phyloP scores from a whole-genome alignment of 208 protist species.

The Lotmaria passim region DNA sequence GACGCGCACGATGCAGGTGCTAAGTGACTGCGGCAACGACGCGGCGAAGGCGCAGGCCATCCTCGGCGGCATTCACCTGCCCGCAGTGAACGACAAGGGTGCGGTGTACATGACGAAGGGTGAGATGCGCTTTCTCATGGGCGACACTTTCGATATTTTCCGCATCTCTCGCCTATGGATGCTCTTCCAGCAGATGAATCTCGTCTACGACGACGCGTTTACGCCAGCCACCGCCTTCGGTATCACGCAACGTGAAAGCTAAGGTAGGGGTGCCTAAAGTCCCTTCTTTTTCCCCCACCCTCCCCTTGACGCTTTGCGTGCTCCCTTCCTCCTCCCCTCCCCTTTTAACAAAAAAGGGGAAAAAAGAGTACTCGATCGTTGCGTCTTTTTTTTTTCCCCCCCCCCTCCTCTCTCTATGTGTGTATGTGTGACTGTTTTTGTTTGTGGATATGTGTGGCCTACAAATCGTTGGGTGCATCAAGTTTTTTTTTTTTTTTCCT shows the following conservation, averaged over 20 bases:
- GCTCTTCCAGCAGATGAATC: slow-evolving; percentile 87
- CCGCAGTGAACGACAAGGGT: slow-evolving; percentile 77
- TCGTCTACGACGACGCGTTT: slow-evolving; percentile 88
- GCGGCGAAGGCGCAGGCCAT: slow-evolving; percentile 59
- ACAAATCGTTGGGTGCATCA: no score
- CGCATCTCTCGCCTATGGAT: slow-evolving; percentile 88
- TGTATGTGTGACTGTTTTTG: no score
- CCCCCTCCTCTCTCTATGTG: no score
- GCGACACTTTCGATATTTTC: slow-evolving; percentile 84
- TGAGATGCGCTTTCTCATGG: slow-evolving; percentile 83
- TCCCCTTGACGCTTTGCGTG: neutral
- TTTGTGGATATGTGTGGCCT: no score
- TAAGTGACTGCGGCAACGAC: slow-evolving; percentile 80
- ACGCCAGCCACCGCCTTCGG: slow-evolving; percentile 84
- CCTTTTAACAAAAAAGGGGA: no score
- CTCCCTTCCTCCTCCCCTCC: no score
- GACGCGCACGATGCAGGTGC: slow-evolving; percentile 47
- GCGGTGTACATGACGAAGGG: slow-evolving; percentile 93
- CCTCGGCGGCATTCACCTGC: slow-evolving; percentile 82
- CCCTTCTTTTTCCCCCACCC: neutral
- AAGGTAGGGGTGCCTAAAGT: neutral
- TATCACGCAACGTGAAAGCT: slow-evolving; percentile 48
- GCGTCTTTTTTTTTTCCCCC: no score
- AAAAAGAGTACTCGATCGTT: no score
- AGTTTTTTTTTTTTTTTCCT: no score